Conservation (phyloP, 371 early-diverging fungal genomes). For the Circinella umbellata region DNA sequence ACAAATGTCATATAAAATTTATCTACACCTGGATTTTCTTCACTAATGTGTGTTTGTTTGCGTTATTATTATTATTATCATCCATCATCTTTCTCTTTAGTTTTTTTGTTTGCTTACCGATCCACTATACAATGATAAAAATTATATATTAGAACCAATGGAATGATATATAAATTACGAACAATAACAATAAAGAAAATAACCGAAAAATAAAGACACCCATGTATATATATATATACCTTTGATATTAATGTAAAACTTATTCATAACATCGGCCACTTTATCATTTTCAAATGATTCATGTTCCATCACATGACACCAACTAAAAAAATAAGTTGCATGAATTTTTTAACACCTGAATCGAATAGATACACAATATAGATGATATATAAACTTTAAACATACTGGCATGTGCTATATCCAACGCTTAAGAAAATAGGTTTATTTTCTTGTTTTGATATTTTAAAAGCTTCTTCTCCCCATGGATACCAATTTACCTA, state of each 20-base stretch:
- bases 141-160: no score
- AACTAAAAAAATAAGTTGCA: constrained; percentile 28
- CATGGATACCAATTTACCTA: constrained; percentile 78
- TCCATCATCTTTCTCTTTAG: background rate
- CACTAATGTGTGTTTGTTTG: constrained; percentile 38
- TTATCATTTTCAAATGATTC: constrained; percentile 67
- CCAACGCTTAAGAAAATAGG: constrained; percentile 72
- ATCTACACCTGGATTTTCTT: constrained; percentile 73
- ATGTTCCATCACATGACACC: constrained; percentile 78
- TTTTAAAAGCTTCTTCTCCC: constrained; percentile 69
- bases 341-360: background rate
- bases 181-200: no score
- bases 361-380: no score
- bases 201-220: no score
- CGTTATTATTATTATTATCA: background rate
- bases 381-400: no score
- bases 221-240: constrained; percentile 28
- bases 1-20: constrained; percentile 66
- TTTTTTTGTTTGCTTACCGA: constrained; percentile 25
- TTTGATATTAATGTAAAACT: constrained; percentile 63
- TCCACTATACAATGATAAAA: constrained; percentile 25
- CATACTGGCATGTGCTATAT: constrained; percentile 71
- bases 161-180: no score
- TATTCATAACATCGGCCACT: constrained; percentile 64
- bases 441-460: constrained; percentile 57